Evolutionary conservation across 371 early-diverging fungal species (phyloP).

Genomic region (Mucor circinelloides): DNA sequence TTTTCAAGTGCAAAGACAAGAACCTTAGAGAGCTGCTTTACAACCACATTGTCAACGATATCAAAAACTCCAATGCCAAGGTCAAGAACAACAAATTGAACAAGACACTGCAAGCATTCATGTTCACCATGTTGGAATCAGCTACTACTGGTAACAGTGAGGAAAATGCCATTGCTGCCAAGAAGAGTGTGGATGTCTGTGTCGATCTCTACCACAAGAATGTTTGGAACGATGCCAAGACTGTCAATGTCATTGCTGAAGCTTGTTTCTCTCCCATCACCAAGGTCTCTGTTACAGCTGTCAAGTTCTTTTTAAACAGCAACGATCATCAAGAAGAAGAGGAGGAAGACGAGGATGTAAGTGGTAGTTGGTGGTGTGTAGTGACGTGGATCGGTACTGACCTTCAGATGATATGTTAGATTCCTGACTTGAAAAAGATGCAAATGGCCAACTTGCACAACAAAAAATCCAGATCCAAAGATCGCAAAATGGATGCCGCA

Average conservation of each 20-base stretch:
- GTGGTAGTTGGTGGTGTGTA: too few relatives aligned
- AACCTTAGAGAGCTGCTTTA: constrained; percentile 84
- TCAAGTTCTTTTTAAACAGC: constrained; percentile 92
- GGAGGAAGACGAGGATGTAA: constrained; percentile 67
- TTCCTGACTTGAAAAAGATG: constrained; percentile 72
- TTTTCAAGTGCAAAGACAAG: constrained; percentile 94
- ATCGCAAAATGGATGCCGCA: constrained; percentile 71
- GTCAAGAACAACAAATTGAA: constrained; percentile 95
- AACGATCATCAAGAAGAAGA: constrained; percentile 74
- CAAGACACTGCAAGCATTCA: constrained; percentile 92
- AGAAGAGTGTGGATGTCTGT: constrained; percentile 93
- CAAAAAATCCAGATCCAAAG: constrained; percentile 83
- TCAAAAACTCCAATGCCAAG: constrained; percentile 89
- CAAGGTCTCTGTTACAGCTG: constrained; percentile 89
- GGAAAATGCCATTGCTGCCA: constrained; percentile 87
- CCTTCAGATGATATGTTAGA: constrained; percentile 2
- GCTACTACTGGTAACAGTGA: constrained; percentile 56
- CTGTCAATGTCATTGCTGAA: constrained; percentile 96
- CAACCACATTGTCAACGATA: constrained; percentile 91
- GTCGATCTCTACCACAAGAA: constrained; percentile 94
- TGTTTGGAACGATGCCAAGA: constrained; percentile 96
- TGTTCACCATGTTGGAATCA: constrained; percentile 88
- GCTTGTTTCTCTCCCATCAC: constrained; percentile 90
- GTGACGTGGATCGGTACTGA: too few relatives aligned
- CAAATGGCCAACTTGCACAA: constrained; percentile 76